A percentile compares a stretch with the other conserved stretches of the same genome.
These are phyloP conservation scores for Volvox africanus DNA, from an alignment of 139 green algal genomes.

Conservation along the genomic window DNA sequence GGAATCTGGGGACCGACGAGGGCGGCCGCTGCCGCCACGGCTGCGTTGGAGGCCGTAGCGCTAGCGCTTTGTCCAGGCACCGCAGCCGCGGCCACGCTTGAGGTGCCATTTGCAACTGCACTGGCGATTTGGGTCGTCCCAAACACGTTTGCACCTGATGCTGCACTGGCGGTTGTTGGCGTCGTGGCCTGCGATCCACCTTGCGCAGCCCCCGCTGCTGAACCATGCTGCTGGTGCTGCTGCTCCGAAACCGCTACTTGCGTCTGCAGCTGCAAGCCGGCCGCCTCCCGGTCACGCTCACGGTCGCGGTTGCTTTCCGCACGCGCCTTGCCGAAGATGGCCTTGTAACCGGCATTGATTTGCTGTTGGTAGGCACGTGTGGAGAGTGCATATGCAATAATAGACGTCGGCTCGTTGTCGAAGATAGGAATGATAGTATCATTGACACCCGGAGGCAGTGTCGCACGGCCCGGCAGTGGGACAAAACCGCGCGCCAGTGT, in stretches of 20 bases:
- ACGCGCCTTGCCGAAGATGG: conserved; percentile 13
- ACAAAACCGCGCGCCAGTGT: conserved; percentile 50
- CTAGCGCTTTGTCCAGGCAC: not conserved
- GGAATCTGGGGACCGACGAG: no score
- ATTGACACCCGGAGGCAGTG: conserved; percentile 70
- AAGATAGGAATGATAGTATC: conserved; percentile 67
- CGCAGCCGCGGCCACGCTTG: no score
- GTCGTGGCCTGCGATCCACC: not conserved
- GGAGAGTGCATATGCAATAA: conserved; percentile 86
- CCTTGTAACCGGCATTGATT: conserved; percentile 63
- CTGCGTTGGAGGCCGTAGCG: not conserved
- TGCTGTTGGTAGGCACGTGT: conserved; percentile 75
- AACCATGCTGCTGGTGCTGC: not conserved
- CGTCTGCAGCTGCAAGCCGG: not conserved
- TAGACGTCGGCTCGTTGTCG: conserved; percentile 85
- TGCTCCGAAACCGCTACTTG: not conserved
- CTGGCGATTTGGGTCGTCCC: not conserved
- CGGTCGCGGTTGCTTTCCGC: not conserved
- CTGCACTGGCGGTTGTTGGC: not conserved
- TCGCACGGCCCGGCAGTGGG: conserved; percentile 66
- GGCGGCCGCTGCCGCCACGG: no score
- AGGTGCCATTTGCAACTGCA: not conserved
- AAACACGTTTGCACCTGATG: not conserved
- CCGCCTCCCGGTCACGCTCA: not conserved
- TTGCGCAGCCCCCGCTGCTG: not conserved